Base-by-base conservation (phyloP, 371 early-diverging fungal genomes). In the Apophysomyces variabilis region DNA sequence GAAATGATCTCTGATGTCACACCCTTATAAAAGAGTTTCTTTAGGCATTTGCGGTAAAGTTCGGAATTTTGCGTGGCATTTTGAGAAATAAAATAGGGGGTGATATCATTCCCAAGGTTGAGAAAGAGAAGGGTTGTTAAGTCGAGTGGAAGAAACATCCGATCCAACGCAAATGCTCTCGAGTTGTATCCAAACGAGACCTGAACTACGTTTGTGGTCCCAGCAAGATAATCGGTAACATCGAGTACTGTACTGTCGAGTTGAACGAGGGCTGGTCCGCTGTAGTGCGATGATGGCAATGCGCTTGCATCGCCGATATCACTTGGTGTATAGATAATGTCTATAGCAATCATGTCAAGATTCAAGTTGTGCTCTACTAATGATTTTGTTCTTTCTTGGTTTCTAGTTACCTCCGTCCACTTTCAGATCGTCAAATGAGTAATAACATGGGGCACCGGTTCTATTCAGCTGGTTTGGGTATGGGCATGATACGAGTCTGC, bases 101-200 rank as follows among this genome's bases (percentile, higher is more conserved):
- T 65, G 14, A 83, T 79, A 38, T 83, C 84, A 61, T 71, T 62
- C 3, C 84, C 84, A 13, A 80, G 69, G 32, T 77, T 75, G 60
- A 77, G 69, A 45, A 75, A 78, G 7, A 83, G 67, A 14, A 77
- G 54, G n/a, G 65, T 65, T 1, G 79, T 77, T 9, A 83, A 38
- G 43, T 80, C 78, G 13, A 77, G 64, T 1, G 80, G 80, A 9
- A 83, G 60, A 59, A 80, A 80, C 76, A 80, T 76, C 5, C 83
- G 70, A 21, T 83, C 77, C 1, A 72, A 45, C 3, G 71, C 76
- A 65, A 80, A 77, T 1, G 79, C 71, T 2, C 81, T 75, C 9
- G 79, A 76, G 36, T 71, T 74, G n/a, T 72, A 64, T 3, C 71
- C 71, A 7, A 66, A 54, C 4, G 80, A 74, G 5, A 77, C 58